phyloP scores from a whole-genome alignment of 208 protist species.

The Leishmania amazonensis region DNA sequence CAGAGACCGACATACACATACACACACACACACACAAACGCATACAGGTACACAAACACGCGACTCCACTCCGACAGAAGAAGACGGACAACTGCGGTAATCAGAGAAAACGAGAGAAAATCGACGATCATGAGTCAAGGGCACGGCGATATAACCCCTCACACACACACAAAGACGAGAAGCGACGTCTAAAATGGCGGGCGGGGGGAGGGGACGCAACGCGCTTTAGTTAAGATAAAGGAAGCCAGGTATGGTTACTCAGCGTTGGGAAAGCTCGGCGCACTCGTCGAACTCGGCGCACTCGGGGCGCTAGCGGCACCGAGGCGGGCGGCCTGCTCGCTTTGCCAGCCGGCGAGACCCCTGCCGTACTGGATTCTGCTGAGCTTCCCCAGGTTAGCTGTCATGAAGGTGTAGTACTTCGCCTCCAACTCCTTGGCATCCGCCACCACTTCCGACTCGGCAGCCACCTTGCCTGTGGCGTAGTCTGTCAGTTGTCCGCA shows the following conservation, averaged over 20 bases:
- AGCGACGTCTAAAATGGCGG: neutral
- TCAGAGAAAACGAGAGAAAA: neutral
- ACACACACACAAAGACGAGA: neutral
- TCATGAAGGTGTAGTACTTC: constrained; percentile 45
- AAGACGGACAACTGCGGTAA: neutral
- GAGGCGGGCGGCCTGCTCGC: constrained; percentile 22
- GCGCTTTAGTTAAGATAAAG: neutral
- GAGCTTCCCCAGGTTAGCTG: constrained; percentile 22
- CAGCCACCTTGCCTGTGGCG: constrained; percentile 35
- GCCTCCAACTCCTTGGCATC: constrained; percentile 50
- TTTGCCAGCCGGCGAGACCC: constrained; percentile 36
- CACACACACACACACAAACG: neutral
- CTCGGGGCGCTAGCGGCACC: constrained; percentile 2
- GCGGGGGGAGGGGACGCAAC: no score
- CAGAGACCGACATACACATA: no score
- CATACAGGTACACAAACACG: neutral
- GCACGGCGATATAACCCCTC: neutral
- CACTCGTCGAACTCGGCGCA: neutral
- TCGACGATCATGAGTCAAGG: neutral
- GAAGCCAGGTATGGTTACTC: neutral
- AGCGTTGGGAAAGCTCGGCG: neutral
- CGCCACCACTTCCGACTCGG: constrained; percentile 31
- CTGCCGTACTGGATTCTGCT: constrained; percentile 32
- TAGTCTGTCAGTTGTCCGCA: constrained; percentile 59
- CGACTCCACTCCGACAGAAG: neutral